Evolutionary conservation across 2,329 filamentous ascomycete genomes (phyloP), one percentile per base, ranked within the genome.

Genomic region (Chaetothyriales sp.): DNA sequence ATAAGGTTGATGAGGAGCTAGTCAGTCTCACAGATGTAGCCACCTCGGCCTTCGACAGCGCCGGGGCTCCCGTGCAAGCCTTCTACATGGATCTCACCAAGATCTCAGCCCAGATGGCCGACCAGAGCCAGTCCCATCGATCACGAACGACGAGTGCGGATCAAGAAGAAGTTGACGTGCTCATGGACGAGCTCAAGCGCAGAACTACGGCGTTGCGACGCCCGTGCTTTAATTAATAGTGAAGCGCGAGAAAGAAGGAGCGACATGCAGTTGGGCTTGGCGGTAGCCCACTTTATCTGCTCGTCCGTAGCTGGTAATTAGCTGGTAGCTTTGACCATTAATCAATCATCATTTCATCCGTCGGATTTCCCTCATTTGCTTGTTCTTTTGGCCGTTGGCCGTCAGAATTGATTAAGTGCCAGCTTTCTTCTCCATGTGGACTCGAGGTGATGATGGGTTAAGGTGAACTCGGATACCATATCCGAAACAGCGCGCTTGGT

Each of bases 101-200:
- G 7, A 46, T 54, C 15, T 51, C 52, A 18, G 44, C 18, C 19
- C 49, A 49, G n/a, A 28, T 51, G n/a, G 46, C 46, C 25, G 44
- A 49, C 19, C 46, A 51, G 9, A 50, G 29, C 13, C 52, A 54
- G 25, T 54, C 51, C 43, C 52, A 49, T 33, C 49, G 52, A 44
- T 51, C 49, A 9, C 44, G 52, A 15, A 43, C 46, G 18, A 49
- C 49, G n/a, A 8, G 13, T 5, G 15, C 8, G 18, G 52, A 54
- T 19, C 52, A 54, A 33, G 50, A 49, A 29, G 49, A 54, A 29
- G 52, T 54, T 13, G 22, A 20, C 18, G 18, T 28, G 10, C 8
- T 51, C 9, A 37, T 51, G 20, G n/a, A 18, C 15, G 15, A 13
- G 8, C 28, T 51, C 10, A 51, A 51, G 25, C 25, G 4, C 18